These are phyloP conservation scores for Parafenestella ontariensis DNA, from an alignment of 2,329 filamentous ascomycete genomes.

Conservation along the genomic window DNA sequence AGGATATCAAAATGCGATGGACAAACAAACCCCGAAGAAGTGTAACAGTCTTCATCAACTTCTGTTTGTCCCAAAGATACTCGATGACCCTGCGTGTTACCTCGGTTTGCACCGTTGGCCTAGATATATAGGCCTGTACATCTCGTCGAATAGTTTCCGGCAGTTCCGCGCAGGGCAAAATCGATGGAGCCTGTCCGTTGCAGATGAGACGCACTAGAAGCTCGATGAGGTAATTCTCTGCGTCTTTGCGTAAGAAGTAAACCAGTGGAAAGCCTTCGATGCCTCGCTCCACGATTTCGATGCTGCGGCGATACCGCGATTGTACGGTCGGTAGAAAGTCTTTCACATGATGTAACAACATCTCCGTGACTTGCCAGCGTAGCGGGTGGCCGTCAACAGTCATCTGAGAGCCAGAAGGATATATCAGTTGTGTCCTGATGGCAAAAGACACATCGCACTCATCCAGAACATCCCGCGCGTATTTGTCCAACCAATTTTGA, in stretches of 20 bases:
- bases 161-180: constrained; percentile 33
- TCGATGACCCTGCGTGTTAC: constrained; percentile 24
- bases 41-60: constrained; percentile 57
- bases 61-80: constrained; percentile 44
- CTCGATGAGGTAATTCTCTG: constrained; percentile 37
- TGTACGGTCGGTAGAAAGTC: constrained; percentile 45
- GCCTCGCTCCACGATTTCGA: constrained; percentile 57
- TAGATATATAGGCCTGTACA: constrained; percentile 46
- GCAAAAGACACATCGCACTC: constrained; percentile 61
- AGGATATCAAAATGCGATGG: constrained; percentile 65
- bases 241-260: constrained; percentile 59
- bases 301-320: constrained; percentile 50
- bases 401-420: constrained; percentile 52
- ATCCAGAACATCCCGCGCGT: constrained; percentile 68
- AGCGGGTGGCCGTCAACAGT: constrained; percentile 50
- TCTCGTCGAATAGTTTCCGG: constrained; percentile 20
- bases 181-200: constrained; percentile 29
- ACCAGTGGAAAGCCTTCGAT: constrained; percentile 60
- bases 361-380: constrained; percentile 50
- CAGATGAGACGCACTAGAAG: constrained; percentile 43
- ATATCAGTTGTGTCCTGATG: constrained; percentile 53
- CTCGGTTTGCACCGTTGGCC: constrained; percentile 20
- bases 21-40: constrained; percentile 70
- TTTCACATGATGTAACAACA: constrained; percentile 43
- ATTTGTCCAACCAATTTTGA: constrained; percentile 58